Evolutionary conservation across 129 eudicot genomes (phyloP), one percentile per base, ranked within the genome.

Genomic region (Ambrosia trifida): DNA sequence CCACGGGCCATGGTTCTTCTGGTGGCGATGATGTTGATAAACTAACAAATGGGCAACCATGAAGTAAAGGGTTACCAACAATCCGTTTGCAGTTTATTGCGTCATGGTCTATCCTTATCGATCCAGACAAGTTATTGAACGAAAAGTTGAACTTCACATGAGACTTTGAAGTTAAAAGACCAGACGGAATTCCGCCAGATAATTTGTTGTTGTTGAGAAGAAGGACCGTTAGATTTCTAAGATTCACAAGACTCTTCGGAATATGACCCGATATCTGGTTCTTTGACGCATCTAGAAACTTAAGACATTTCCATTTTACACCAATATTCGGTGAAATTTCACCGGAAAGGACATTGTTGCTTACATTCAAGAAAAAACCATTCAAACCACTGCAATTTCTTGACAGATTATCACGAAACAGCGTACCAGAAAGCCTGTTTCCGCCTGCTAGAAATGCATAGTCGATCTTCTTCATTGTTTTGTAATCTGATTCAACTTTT

Each of bases 101-200:
- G 35, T 76, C 40, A 67, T 11, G 73, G 7, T 75, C 76, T 47
- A 35, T 59, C 62, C 70, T 50, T 65, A 83, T 66, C 31, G 76
- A 79, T 53, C 79, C 81, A 63, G 82, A 76, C 32, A 79, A 64
- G 71, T 83, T 83, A 76, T 76, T 80, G 72, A 67, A 77, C 16
- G 87, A 72, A 31, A 80, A 46, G 74, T 83, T 47, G 40, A 80
- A 75, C 51, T 68, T 72, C 12, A 49, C 14, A 31, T 60, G 52
- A 24, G 75, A 66, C 41, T 41, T 74, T 43, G 66, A 31, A 18
- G 77, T 52, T 2, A 52, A 59, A 43, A 69, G 57, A 28, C 79
- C 76, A 5, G 76, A 53, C 63, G 84, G 84, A 24, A 80, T 70
- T 36, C 68, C 30, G 24, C 84, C 84, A 6, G 79, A 72, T 61